Base-by-base conservation (phyloP, 371 early-diverging fungal species). In the Rhizomucor miehei region DNA sequence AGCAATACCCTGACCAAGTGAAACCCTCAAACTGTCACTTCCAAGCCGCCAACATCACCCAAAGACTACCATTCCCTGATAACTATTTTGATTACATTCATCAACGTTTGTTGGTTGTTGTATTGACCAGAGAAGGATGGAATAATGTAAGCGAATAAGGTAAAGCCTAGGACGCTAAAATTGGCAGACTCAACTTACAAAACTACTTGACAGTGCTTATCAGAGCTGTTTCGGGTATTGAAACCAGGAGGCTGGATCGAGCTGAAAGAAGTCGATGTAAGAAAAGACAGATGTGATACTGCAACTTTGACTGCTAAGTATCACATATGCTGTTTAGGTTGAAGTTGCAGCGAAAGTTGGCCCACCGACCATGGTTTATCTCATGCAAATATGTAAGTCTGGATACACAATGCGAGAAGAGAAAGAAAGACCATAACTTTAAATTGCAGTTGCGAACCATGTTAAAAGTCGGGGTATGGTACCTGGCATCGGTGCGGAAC, bases 81-180 rank as follows among this genome's bases (percentile, higher is more conserved):
- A 64, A 75, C 49, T 52, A 62, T 16, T 79, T 82, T 62, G 79
- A 79, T 45, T 82, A 73, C 56, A 64, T 80, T 24, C 75, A 80
- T 53, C 74, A 80, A 54, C 65, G 80, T 1, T 25, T 45, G 14
- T 19, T 45, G 12, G 20, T 45, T 25, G 45, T 19, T 45, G 45
- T 19, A 12, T 25, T 45, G 20, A 25, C 23, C 45, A 14, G 25
- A 3, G 0, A 45, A 6, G 23, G 25, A 23, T 45, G 45, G 45
- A 21, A 5, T 45, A 12, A 16, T 29, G 29, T 29, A 29, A n/a
- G n/a, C n/a, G n/a, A n/a, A n/a, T n/a, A n/a, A n/a, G n/a, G n/a
- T n/a, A n/a, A n/a, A n/a, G n/a, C n/a, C n/a, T n/a, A n/a, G n/a
- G n/a, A n/a, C n/a, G n/a, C n/a, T n/a, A n/a, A n/a, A n/a, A n/a